Evolutionary conservation across 176 grass and related monocot species (phyloP).

Genomic region (Lolium perenne): DNA sequence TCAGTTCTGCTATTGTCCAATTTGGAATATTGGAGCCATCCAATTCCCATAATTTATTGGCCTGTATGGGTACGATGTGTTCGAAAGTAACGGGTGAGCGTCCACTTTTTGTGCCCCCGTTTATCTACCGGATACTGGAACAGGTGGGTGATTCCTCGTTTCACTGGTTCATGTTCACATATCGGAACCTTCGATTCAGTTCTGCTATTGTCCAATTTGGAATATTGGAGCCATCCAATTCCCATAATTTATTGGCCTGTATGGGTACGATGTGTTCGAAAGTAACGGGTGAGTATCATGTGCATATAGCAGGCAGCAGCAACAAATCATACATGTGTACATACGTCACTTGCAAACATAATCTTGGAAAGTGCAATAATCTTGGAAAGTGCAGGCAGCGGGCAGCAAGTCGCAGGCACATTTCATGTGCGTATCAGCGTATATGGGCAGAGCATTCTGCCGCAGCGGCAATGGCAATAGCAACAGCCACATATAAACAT

Average conservation of each 20-base stretch:
- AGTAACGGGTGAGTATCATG: neutral
- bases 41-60: neutral
- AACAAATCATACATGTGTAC: neutral
- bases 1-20: neutral
- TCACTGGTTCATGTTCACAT: neutral
- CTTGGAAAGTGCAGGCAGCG: neutral
- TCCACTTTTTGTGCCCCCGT: too few relatives aligned
- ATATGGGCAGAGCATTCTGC: neutral
- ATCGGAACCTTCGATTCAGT: neutral
- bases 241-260: neutral
- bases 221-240: neutral
- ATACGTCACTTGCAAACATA: neutral
- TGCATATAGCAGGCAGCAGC: neutral
- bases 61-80: neutral
- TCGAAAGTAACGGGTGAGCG: too few relatives aligned
- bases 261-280: neutral
- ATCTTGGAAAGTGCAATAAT: too few relatives aligned
- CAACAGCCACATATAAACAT: neutral
- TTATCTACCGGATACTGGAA: neutral
- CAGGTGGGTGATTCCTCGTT: neutral
- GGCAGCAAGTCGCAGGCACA: neutral
- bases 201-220: neutral
- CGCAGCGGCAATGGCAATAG: neutral
- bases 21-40: neutral
- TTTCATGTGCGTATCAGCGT: neutral